Evolutionary conservation across 768 basidiomycete species (phyloP).

Genomic region (Tylopilus cervinicoccineus): DNA sequence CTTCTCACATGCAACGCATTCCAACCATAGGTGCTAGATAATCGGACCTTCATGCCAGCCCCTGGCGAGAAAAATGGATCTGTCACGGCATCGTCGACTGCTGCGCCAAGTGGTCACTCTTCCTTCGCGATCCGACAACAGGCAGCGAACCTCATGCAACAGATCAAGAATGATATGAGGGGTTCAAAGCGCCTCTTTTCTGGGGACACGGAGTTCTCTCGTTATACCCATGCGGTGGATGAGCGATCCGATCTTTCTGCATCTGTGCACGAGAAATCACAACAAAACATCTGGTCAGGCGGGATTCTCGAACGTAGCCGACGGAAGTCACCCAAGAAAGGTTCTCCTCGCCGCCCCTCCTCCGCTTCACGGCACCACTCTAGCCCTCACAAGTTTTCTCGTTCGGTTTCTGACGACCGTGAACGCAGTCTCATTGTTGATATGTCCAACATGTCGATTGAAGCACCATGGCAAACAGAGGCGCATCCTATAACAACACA

Average conservation of each 20-base stretch:
- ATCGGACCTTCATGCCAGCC: constrained; percentile 11
- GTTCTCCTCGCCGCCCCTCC: constrained; percentile 30
- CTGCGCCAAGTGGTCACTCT: constrained; percentile 43
- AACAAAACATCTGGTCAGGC: constrained; percentile 27
- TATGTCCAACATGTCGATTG: constrained; percentile 42
- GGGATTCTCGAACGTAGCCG: constrained; percentile 25
- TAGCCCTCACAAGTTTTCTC: constrained; percentile 42
- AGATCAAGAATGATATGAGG: constrained; percentile 73
- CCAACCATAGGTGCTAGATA: constrained; percentile 11
- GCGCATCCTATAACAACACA: constrained; percentile 12
- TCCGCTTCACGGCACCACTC: constrained; percentile 35
- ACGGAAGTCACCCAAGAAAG: constrained; percentile 23
- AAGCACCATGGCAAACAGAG: constrained; percentile 32
- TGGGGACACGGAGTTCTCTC: constrained; percentile 55
- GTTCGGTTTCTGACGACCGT: constrained; percentile 39
- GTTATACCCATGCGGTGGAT: constrained; percentile 26
- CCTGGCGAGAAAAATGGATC: constrained; percentile 19
- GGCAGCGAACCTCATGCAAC: constrained; percentile 79
- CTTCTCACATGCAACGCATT: neutral
- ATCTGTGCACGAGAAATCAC: constrained; percentile 20
- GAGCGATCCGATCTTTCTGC: constrained; percentile 10
- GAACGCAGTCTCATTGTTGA: constrained; percentile 40
- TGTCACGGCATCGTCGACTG: constrained; percentile 25
- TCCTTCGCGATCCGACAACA: constrained; percentile 70
- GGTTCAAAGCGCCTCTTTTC: constrained; percentile 71